phyloP scores from a whole-genome alignment of 1,139 yeast species.

The Blastobotrys apis region DNA sequence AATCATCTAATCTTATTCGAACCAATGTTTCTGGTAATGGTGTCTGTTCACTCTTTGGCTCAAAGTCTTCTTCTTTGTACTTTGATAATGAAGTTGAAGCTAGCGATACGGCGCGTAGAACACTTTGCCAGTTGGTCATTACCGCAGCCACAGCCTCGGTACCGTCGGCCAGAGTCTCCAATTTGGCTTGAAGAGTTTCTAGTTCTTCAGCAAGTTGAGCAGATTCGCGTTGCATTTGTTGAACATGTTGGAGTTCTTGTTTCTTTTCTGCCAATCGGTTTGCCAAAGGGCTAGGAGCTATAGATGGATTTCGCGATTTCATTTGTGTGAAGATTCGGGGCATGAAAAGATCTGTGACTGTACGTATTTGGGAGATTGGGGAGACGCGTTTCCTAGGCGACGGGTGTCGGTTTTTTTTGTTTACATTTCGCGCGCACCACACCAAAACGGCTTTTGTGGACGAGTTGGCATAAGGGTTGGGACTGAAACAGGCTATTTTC shows the following conservation, averaged over 20 bases:
- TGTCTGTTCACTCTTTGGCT: slow-evolving; percentile 37
- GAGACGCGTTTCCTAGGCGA: no score
- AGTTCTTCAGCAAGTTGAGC: slow-evolving; percentile 46
- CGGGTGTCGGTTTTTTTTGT: no score
- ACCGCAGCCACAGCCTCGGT: slow-evolving; percentile 44
- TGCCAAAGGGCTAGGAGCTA: slow-evolving; percentile 22
- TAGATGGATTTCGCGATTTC: neutral
- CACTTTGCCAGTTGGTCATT: slow-evolving; percentile 64
- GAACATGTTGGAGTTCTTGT: slow-evolving; percentile 50
- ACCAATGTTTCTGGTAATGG: slow-evolving; percentile 66
- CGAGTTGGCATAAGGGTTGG: no score
- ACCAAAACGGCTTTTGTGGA: no score
- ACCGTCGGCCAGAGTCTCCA: slow-evolving; percentile 52
- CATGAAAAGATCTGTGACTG: no score
- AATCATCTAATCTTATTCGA: slow-evolving; percentile 50
- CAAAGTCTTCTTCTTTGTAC: slow-evolving; percentile 46
- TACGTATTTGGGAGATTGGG: no score
- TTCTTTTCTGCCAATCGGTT: slow-evolving; percentile 39
- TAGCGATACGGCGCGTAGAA: slow-evolving; percentile 58
- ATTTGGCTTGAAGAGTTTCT: slow-evolving; percentile 45
- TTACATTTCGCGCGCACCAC: no score
- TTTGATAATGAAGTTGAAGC: slow-evolving; percentile 50
- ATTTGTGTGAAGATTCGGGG: no score
- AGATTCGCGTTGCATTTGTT: slow-evolving; percentile 49
- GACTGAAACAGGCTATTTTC: no score